Evolutionary conservation across 805 yeast species (phyloP).

Genomic region (Brettanomyces nanus): DNA sequence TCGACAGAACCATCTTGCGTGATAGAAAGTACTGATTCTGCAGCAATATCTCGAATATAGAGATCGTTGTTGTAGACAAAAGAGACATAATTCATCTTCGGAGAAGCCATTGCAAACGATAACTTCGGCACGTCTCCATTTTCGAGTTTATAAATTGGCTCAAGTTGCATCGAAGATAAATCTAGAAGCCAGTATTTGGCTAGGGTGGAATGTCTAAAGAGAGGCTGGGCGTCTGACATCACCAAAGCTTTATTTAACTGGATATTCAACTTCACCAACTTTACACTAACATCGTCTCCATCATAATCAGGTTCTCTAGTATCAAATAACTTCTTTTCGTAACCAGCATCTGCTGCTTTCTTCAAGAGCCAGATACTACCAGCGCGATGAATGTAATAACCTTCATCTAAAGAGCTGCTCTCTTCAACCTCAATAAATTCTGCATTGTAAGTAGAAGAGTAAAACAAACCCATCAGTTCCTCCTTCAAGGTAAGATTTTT

Average conservation of each 20-base stretch:
- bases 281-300: conserved; percentile 32
- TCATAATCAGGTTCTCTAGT: conserved; percentile 31
- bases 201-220: conserved; percentile 65
- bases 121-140: conserved; percentile 24
- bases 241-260: conserved; percentile 44
- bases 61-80: conserved; percentile 51
- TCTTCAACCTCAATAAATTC: conserved; percentile 19
- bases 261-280: conserved; percentile 35
- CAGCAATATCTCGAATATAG: conserved; percentile 34
- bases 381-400: conserved; percentile 26
- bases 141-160: conserved; percentile 15
- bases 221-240: conserved; percentile 37
- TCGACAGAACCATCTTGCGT: conserved; percentile 43
- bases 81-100: conserved; percentile 45
- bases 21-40: conserved; percentile 24
- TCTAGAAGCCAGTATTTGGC: conserved; percentile 60
- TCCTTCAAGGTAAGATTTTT: conserved; percentile 21
- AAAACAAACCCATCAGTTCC: conserved; percentile 23
- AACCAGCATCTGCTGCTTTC: conserved; percentile 24
- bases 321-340: conserved; percentile 24
- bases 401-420: conserved; percentile 32
- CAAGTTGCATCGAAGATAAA: conserved; percentile 23
- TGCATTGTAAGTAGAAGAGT: conserved; percentile 18
- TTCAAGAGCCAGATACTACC: conserved; percentile 12
- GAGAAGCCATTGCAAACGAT: conserved; percentile 58